Percentiles rank a stretch among this genome's conserved stretches.
Conservation (phyloP, 2,329 filamentous ascomycete species). For the Fusarium begoniae region DNA sequence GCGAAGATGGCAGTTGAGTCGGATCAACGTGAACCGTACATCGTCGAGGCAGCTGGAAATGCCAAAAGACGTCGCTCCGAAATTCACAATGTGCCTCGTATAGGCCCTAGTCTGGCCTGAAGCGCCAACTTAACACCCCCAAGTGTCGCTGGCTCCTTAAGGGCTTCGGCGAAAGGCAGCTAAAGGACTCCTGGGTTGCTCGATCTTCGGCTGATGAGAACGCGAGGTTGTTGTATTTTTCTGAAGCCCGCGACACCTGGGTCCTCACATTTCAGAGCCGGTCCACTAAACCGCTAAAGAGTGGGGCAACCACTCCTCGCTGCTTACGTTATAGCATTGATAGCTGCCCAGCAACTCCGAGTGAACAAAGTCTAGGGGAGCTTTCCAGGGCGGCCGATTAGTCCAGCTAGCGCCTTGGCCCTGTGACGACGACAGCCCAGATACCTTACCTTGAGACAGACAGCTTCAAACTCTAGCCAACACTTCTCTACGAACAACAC, state of each 20-base stretch:
- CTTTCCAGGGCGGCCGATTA: neutral
- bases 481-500: neutral
- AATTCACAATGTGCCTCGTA: neutral
- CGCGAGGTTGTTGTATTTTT: conserved; percentile 39
- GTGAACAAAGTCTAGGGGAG: neutral
- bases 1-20: conserved; percentile 16
- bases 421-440: conserved; percentile 29
- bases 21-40: conserved; percentile 36
- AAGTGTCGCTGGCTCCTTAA: neutral
- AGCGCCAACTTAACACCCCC: neutral
- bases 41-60: conserved; percentile 29
- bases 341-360: conserved; percentile 30
- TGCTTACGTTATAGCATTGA: conserved; percentile 20
- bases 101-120: conserved; percentile 1
- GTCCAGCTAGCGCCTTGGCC: neutral
- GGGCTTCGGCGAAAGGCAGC: neutral
- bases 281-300: neutral
- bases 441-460: conserved; percentile 12
- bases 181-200: neutral
- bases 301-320: neutral
- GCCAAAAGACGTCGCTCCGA: neutral
- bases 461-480: conserved; percentile 6
- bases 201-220: conserved; percentile 5
- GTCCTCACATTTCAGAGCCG: neutral
- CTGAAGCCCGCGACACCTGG: conserved; percentile 14